Percentiles rank a stretch among this genome's conserved stretches.
Evolutionary conservation across 768 basidiomycete species (phyloP).

Genomic region (Terana coerulea): DNA sequence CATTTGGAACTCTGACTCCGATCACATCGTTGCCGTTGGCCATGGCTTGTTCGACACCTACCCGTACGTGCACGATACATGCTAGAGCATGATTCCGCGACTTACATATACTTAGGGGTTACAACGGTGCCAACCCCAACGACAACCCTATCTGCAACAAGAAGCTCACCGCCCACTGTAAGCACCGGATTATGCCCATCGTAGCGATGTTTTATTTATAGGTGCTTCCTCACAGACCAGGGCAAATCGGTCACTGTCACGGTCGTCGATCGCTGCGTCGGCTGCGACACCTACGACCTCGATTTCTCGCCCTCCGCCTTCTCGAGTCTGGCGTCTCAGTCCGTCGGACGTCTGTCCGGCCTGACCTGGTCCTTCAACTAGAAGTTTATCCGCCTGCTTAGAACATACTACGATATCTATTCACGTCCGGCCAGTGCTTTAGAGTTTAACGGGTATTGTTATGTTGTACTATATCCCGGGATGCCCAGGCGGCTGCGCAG

Average conservation of each 20-base stretch:
- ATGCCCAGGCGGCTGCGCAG: not conserved
- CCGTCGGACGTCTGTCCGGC: conserved; percentile 47
- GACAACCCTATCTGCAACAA: conserved; percentile 66
- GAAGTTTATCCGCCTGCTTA: not conserved
- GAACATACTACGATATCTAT: not conserved
- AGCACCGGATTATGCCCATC: conserved; percentile 20
- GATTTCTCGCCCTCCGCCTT: conserved; percentile 67
- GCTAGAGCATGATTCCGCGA: not conserved
- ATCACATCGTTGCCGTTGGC: conserved; percentile 63
- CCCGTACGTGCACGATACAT: conserved; percentile 41
- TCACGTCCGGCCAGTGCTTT: not conserved
- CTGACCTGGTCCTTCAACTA: conserved; percentile 50
- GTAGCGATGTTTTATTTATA: conserved; percentile 8
- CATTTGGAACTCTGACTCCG: conserved; percentile 38
- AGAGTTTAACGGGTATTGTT: not conserved
- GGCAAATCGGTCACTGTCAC: conserved; percentile 46
- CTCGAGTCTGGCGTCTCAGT: conserved; percentile 35
- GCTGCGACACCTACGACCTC: conserved; percentile 47
- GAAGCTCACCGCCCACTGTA: conserved; percentile 44
- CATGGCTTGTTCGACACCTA: conserved; percentile 47
- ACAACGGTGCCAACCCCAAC: conserved; percentile 61
- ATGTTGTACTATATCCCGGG: not conserved
- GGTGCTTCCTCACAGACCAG: conserved; percentile 35
- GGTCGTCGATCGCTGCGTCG: conserved; percentile 61
- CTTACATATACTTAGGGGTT: conserved; percentile 46